Percentiles rank a stretch among this genome's conserved stretches.
phyloP scores from a whole-genome alignment of 352 stramenopile species.

The Albugo candida region DNA sequence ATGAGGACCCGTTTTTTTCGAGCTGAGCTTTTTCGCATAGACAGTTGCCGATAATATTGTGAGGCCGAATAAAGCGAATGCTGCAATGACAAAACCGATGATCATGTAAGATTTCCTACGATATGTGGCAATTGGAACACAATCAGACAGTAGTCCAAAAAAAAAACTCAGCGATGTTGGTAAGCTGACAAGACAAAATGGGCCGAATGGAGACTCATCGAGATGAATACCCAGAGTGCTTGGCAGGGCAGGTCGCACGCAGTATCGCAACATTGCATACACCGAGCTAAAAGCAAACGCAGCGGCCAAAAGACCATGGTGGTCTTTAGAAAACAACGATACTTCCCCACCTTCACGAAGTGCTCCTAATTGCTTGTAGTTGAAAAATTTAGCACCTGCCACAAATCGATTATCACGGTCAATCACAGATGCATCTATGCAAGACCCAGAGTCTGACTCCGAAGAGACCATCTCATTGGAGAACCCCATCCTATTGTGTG shows the following conservation, averaged over 20 bases:
- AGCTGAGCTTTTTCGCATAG: too few relatives aligned
- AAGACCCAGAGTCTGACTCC: too few relatives aligned
- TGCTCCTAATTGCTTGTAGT: constrained; percentile 16
- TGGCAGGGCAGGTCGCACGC: neutral
- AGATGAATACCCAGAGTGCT: neutral
- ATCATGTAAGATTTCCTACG: constrained; percentile 26
- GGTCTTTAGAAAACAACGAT: constrained; percentile 15
- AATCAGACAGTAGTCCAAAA: constrained; percentile 21
- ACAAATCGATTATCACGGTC: constrained; percentile 18
- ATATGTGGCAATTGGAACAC: constrained; percentile 20
- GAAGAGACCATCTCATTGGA: too few relatives aligned
- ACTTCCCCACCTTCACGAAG: constrained; percentile 12
- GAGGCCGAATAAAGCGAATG: constrained; percentile 12
- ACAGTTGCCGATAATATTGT: too few relatives aligned
- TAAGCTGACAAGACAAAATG: constrained; percentile 3
- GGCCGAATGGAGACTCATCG: neutral
- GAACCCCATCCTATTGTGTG: too few relatives aligned
- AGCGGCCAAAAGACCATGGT: constrained; percentile 8
- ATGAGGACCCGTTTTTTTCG: too few relatives aligned
- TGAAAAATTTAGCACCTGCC: constrained; percentile 16
- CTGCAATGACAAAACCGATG: constrained; percentile 15
- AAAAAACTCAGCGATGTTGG: constrained; percentile 14
- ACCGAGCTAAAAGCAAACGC: neutral
- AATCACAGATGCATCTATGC: too few relatives aligned
- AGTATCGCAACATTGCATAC: neutral